Evolutionary conservation across 1,284 basidiomycete genomes (phyloP), one percentile per base, ranked within the genome.

Genomic region (Rhodotorula sp.): DNA sequence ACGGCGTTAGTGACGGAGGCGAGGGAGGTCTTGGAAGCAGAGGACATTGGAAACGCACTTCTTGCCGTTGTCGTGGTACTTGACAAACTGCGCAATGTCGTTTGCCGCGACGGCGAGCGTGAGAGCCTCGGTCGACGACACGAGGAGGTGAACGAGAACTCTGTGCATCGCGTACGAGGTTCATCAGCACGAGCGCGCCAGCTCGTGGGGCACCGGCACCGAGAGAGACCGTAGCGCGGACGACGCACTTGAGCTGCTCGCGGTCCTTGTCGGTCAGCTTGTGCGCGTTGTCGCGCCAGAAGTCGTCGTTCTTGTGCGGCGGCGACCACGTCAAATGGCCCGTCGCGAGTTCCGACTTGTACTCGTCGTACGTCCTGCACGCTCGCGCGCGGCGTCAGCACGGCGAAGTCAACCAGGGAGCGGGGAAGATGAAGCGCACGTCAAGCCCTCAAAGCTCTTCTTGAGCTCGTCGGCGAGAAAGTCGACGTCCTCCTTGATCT

Each of bases 221-320:
- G 2, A 4, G 19, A n/a, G 48, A 44, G 52, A 34, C 34, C 34
- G 5, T 5, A 3, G 34, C 34, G 34, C 34, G 19, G 41, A 27
- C 64, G 65, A 79, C 81, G 45, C 73, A 93, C 92, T 90, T 93
- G 70, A 96, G 85, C 72, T 91, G 89, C 77, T 89, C 88, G 72
- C 89, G 86, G 79, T 91, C 89, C 68, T 87, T 88, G 73, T 95
- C 92, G 76, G 92, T 91, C 62, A 97, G 82, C 80, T 89, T 92
- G 10, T 83, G 82, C 0, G 91, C 93, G 79, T 99, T 98, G 83
- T 96, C 93, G 79, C 91, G 92, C 96, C 96, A 99, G 83, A 99
- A 99, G 64, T 93, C 89, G 70, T 98, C 96, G 12, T 91, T 92
- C 79, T 94, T 91, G 80, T 99, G 97, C 25, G 93, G 91, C 9